phyloP scores from a whole-genome alignment of 768 basidiomycete genomes.

The Leccinum longicurvipes region DNA sequence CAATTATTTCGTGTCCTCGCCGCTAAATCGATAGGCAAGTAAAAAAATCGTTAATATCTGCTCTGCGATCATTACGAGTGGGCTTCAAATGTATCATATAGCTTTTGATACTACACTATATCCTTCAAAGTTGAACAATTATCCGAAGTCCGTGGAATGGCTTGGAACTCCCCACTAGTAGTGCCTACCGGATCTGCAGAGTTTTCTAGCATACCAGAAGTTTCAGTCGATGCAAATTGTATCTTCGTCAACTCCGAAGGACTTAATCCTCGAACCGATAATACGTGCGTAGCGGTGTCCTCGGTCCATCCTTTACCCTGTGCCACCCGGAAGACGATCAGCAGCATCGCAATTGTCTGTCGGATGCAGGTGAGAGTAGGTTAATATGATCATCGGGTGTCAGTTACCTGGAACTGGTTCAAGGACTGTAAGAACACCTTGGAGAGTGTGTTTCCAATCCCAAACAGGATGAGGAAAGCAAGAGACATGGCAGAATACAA shows the following conservation, averaged over 20 bases:
- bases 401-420: neutral
- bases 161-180: neutral
- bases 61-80: neutral
- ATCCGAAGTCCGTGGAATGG: neutral
- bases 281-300: neutral
- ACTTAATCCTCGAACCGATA: neutral
- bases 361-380: neutral
- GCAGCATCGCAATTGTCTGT: neutral
- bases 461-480: neutral
- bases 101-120: neutral
- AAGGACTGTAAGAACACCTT: neutral
- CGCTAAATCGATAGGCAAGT: too few species aligned
- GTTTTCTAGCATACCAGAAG: neutral
- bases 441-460: neutral
- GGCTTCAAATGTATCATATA: neutral
- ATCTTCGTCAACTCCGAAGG: neutral
- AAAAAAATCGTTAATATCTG: too few species aligned
- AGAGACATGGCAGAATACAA: neutral
- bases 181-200: neutral
- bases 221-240: neutral
- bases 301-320: neutral
- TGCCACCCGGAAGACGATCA: neutral
- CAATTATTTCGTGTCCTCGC: too few species aligned
- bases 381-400: neutral
- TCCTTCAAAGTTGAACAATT: neutral